Evolutionary conservation across 202 grass and related monocot species (phyloP).

Genomic region (Cymbopogon flexuosus): DNA sequence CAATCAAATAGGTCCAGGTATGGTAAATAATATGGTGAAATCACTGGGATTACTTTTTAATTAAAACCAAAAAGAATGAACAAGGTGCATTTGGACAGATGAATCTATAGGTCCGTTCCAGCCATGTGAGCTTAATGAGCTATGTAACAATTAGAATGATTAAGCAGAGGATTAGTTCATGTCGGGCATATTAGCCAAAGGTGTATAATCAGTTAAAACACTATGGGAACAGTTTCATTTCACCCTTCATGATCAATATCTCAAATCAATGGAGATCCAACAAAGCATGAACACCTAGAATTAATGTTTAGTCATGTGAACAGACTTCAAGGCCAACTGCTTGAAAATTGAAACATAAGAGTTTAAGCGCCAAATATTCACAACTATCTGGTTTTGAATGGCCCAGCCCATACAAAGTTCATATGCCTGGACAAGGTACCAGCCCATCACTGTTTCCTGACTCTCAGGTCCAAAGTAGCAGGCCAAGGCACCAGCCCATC

Average conservation of each 20-base stretch:
- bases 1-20: background rate
- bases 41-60: background rate
- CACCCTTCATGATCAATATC: background rate
- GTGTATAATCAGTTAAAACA: background rate
- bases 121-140: background rate
- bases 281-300: background rate
- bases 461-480: background rate
- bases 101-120: background rate
- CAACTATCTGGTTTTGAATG: background rate
- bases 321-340: background rate
- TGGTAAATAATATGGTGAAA: background rate
- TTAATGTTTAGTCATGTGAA: background rate
- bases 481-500: background rate
- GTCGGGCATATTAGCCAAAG: background rate
- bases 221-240: background rate
- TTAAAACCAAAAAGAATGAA: background rate
- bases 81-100: background rate
- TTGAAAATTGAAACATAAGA: background rate
- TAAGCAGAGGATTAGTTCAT: background rate
- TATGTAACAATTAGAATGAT: background rate
- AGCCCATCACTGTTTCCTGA: slow-evolving; percentile 3
- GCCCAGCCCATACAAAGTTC: slow-evolving; percentile 1
- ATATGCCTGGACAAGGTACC: background rate
- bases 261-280: background rate
- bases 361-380: background rate